A percentile compares a stretch with the other conserved stretches of the same genome.
Evolutionary conservation across 495 filamentous ascomycete species (phyloP).

Genomic region (Astrocystis sublimbata): DNA sequence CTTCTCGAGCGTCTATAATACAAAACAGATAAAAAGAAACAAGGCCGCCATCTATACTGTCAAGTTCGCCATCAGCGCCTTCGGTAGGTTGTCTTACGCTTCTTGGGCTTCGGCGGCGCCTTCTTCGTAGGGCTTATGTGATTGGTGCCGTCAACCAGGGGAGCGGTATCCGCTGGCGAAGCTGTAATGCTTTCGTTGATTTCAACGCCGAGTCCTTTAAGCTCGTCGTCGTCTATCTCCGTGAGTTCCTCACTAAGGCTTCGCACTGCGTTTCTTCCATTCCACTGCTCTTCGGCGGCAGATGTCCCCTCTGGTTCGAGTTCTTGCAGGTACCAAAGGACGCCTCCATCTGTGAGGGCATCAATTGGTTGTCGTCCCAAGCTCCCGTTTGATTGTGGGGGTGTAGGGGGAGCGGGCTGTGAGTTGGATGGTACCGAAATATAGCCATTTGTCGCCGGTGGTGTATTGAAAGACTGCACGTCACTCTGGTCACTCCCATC

Average conservation of each 20-base stretch:
- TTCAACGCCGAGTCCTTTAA: constrained; percentile 59
- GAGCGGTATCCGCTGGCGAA: constrained; percentile 35
- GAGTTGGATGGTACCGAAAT: constrained; percentile 33
- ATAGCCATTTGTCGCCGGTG: constrained; percentile 39
- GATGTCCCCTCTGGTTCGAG: constrained; percentile 79
- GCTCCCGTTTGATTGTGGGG: constrained; percentile 52
- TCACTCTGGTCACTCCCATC: constrained; percentile 30
- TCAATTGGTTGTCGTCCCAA: constrained; percentile 45
- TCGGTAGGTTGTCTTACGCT: constrained; percentile 32
- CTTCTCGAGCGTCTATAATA: constrained; percentile 11
- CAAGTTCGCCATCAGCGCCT: constrained; percentile 20
- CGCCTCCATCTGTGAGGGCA: constrained; percentile 67
- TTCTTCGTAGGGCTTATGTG: constrained; percentile 29
- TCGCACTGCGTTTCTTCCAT: constrained; percentile 70
- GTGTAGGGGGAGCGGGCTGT: constrained; percentile 42
- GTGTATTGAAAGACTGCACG: constrained; percentile 39
- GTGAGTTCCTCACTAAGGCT: constrained; percentile 83
- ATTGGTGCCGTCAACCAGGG: constrained; percentile 21
- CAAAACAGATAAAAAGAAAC: constrained; percentile 13
- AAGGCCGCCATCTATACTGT: neutral
- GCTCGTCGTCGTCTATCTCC: constrained; percentile 84
- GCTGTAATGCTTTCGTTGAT: constrained; percentile 48
- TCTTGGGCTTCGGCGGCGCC: constrained; percentile 32
- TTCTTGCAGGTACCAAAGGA: constrained; percentile 84
- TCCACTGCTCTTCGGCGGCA: constrained; percentile 69